Evolutionary conservation across 2,329 filamentous ascomycete species (phyloP), one percentile per base, ranked within the genome.

Genomic region (Penicillium sp.): DNA sequence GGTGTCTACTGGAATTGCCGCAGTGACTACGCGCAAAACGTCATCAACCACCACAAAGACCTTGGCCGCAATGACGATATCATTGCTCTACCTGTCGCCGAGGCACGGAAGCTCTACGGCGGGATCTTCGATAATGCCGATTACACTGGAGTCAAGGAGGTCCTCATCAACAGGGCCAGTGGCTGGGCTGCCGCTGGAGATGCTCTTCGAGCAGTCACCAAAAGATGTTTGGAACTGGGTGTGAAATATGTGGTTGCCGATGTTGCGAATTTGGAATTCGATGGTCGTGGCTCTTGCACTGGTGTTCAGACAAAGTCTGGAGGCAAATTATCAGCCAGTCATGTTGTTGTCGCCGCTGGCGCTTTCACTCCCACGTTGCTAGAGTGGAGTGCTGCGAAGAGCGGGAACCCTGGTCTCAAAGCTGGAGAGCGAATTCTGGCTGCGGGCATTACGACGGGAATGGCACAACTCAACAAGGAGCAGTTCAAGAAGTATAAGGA

Each of bases 151-250:
- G 80, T 79, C 38, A 80, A 77, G 56, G 78, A 82, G 56, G 80
- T 64, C 3, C 52, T 84, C 2, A 68, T 84, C 37, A 85, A 85
- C 70, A 77, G 74, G 52, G 77, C 74, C 28, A 81, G 79, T 63
- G 82, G 82, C 1, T 86, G 81, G 80, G 81, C 76, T 6, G 80
- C 80, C n/a, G 82, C 83, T 2, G 80, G 79, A 2, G 80, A 83
- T 55, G 75, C 76, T 27, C 62, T 86, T 51, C 65, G 72, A 42
- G 78, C 77, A 1, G 73, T 84, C 8, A 84, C 80, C 1, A 73
- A 75, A 29, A 71, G 72, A 49, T 73, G 73, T 13, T 57, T 84
- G 4, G 72, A 76, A 39, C 63, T 80, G 6, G 82, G 83, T 1
- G 82, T 84, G 53, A 76, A 77, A 61, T 86, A 84, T 49, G 72